phyloP scores from a whole-genome alignment of 2,329 filamentous ascomycete species.

The Claviceps quebecensis region DNA sequence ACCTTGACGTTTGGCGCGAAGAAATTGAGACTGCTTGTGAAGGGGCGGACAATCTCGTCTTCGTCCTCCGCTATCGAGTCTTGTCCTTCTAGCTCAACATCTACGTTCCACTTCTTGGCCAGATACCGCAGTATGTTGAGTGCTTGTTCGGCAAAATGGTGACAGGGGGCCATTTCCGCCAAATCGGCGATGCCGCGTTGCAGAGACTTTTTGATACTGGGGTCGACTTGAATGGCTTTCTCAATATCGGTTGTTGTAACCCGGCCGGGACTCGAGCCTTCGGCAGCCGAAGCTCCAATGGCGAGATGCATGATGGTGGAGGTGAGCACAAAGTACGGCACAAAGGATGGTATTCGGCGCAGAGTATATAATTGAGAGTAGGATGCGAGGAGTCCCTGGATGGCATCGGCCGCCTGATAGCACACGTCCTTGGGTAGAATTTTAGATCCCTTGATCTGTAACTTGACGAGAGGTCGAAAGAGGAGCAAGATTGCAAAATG shows the following conservation, averaged over 20 bases:
- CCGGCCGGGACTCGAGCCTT: conserved; percentile 7
- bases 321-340: conserved; percentile 48
- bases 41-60: conserved; percentile 29
- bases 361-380: conserved; percentile 46
- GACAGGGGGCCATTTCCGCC: conserved; percentile 46
- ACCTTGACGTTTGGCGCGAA: conserved; percentile 36
- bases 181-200: conserved; percentile 42
- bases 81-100: conserved; percentile 28
- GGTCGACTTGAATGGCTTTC: conserved; percentile 21
- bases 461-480: conserved; percentile 57
- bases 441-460: conserved; percentile 47
- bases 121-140: conserved; percentile 45
- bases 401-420: conserved; percentile 44
- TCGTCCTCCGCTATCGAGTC: conserved; percentile 22
- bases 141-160: conserved; percentile 46
- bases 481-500: conserved; percentile 58
- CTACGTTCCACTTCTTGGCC: conserved; percentile 43
- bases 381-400: conserved; percentile 39
- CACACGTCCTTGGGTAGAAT: conserved; percentile 53
- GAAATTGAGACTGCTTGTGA: conserved; percentile 41
- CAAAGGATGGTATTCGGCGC: conserved; percentile 44
- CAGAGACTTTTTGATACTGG: conserved; percentile 30
- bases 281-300: conserved; percentile 27
- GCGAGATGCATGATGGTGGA: conserved; percentile 47
- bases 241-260: conserved; percentile 14